Base-by-base conservation (phyloP, 2,329 filamentous ascomycete genomes). In the Lasiodiplodia sp. region DNA sequence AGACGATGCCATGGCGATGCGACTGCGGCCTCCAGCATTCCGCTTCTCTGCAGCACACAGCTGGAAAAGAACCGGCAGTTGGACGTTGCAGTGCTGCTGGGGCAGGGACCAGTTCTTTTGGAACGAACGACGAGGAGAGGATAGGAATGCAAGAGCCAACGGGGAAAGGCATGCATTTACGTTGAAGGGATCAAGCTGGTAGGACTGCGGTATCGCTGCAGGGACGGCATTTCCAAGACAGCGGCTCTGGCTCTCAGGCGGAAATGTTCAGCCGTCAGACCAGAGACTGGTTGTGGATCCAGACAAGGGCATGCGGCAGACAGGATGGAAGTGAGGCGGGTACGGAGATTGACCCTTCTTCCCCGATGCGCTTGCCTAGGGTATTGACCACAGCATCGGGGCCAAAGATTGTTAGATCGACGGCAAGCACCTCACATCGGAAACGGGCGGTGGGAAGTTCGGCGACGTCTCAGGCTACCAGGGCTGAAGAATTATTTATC, bases 141-240 rank as follows among this genome's bases (percentile, higher is more conserved):
- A 18, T 16, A 16, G 7, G 16, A 5, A 28, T 8, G 37, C 28
- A 21, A 28, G 21, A 58, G 51, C 23, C 16, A 10, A 11, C 18
- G 25, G 14, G 58, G 58, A 37, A 44, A 12, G 8, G 18, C 40
- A 25, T 38, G 25, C 44, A 52, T 63, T 63, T 63, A 47, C 58
- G 58, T n/a, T 38, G 40, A n/a, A 52, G 28, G 58, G 58, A 63
- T 63, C 25, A 63, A 63, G 58, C 58, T 5, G 44, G 58, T 37
- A 38, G 14, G 28, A 52, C 31, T 16, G 23, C 16, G 14, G 18
- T 34, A 23, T 16, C 18, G 56, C 56, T 44, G 55, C 55, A 60
- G 56, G 56, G 40, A 62, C 57, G 4, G 25, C 25, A 28, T 47
- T 34, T 10, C 57, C 57, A 31, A 0, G 31, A 8, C 55, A 38